Evolutionary conservation across 73 alveolate species (phyloP), one percentile per base, ranked within the genome.

Genomic region (Paramecium tetraurelia): DNA sequence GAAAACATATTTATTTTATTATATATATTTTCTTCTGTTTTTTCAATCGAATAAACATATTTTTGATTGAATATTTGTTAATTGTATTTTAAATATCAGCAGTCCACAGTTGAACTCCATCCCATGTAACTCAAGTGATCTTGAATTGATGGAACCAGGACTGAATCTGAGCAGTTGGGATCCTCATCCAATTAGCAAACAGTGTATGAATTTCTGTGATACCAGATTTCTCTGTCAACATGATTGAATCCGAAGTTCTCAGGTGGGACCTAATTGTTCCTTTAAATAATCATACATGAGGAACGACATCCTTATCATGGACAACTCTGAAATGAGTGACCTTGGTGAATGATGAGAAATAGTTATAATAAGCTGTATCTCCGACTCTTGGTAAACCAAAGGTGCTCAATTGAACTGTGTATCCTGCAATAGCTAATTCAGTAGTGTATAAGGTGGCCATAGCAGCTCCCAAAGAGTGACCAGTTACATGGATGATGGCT

Each of bases 181-280:
- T 75, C 87, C 21, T 75, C 87, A 36, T 44, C 87, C 48, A 44
- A 24, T 36, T 75, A 29, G 38, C 87, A 75, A 35, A 75, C 7
- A 35, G 59, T 75, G 5, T 75, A 75, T 33, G 87, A 75, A 36
- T 18, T 40, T 20, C 38, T 36, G 12, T 75, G 87, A 44, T 75
- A 75, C 87, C 87, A 75, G 41, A 75, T 75, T 75, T 75, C 87
- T 40, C 87, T 75, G n/a, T 75, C 87, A 75, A 75, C 59, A 14
- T 75, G 87, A 75, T 75, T 31, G 59, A 75, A 75, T 36, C 87
- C 59, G 21, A 53, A 53, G 69, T 53, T 53, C 35, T 53, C 69
- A 53, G 69, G 69, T 53, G 69, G 69, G 7, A 53, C 69, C 69
- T 53, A 18, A 20, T 18, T 16, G 31, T 4, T 31, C 12, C 4